These are phyloP conservation scores for Herpotrichia juniperi DNA, from an alignment of 2,329 filamentous ascomycete species.

Conservation along the genomic window DNA sequence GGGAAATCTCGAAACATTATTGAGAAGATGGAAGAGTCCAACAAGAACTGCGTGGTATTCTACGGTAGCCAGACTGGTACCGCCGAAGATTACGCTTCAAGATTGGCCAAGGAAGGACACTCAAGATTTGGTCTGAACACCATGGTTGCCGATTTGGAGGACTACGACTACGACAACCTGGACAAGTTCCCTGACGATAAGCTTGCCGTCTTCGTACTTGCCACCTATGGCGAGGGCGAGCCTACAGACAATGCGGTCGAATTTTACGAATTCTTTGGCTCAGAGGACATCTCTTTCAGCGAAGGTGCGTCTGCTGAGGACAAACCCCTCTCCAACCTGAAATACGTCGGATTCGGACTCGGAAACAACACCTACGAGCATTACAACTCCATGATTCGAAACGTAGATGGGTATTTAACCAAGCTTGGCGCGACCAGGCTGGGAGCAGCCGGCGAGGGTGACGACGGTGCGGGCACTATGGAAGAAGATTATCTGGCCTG, in stretches of 20 bases:
- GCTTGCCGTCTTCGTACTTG: constrained; percentile 91
- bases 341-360: constrained; percentile 93
- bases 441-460: constrained; percentile 89
- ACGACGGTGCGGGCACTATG: constrained; percentile 98
- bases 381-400: constrained; percentile 98
- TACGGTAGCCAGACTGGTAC: constrained; percentile 99
- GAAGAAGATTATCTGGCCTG: constrained; percentile 98
- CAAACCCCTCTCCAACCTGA: constrained; percentile 78
- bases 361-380: constrained; percentile 99
- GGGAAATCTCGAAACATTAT: constrained; percentile 90
- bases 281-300: constrained; percentile 81
- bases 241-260: constrained; percentile 98
- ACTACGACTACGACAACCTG: constrained; percentile 95
- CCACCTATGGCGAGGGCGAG: constrained; percentile 97
- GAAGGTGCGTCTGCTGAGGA: constrained; percentile 68
- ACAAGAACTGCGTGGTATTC: constrained; percentile 98
- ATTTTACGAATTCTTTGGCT: constrained; percentile 94
- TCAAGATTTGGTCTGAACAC: constrained; percentile 95
- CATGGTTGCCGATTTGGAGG: constrained; percentile 97
- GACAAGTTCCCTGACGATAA: constrained; percentile 89
- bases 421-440: constrained; percentile 85
- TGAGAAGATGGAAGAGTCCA: constrained; percentile 93
- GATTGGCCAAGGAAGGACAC: constrained; percentile 95
- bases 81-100: constrained; percentile 95
- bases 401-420: constrained; percentile 79